A percentile compares a stretch with the other conserved stretches of the same genome.
These are phyloP conservation scores for Monosporascus sp. DNA, from an alignment of 2,329 filamentous ascomycete species.

Conservation along the genomic window DNA sequence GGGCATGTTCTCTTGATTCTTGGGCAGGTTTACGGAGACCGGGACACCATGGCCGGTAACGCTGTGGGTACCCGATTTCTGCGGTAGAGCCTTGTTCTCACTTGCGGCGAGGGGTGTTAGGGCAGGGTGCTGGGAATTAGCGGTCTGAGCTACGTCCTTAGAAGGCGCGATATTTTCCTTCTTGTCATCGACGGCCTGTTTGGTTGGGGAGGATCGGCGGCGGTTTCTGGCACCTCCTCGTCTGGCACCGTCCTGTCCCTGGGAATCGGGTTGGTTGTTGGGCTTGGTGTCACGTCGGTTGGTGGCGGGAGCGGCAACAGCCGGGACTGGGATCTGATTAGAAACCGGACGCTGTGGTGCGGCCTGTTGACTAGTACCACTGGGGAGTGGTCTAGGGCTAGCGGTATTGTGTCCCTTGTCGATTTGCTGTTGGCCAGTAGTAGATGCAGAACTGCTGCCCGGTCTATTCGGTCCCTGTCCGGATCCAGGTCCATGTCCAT, in stretches of 20 bases:
- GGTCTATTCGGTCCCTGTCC: slow-evolving; percentile 6
- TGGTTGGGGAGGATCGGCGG: slow-evolving; percentile 7
- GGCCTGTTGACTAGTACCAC: background rate
- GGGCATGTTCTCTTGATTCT: slow-evolving; percentile 6
- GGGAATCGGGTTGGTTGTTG: slow-evolving; percentile 13
- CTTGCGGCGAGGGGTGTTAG: slow-evolving; percentile 13
- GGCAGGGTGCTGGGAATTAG: slow-evolving; percentile 8
- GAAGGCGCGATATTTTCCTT: slow-evolving; percentile 3
- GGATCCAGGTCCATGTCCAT: slow-evolving; percentile 5
- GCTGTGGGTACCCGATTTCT: slow-evolving; percentile 27
- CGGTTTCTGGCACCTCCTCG: slow-evolving; percentile 6
- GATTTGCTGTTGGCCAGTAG: slow-evolving; percentile 15
- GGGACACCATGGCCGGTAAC: slow-evolving; percentile 4
- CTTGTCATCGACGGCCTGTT: slow-evolving; percentile 4
- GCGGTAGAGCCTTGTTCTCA: slow-evolving; percentile 16
- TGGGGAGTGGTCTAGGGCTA: slow-evolving; percentile 3
- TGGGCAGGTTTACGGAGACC: slow-evolving; percentile 7
- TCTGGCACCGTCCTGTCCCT: slow-evolving; percentile 12
- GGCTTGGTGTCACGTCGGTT: slow-evolving; percentile 19
- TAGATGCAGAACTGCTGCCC: slow-evolving; percentile 2
- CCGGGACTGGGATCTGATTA: slow-evolving; percentile 6
- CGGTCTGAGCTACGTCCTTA: background rate
- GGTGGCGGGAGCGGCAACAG: slow-evolving; percentile 11
- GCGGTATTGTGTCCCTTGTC: slow-evolving; percentile 6
- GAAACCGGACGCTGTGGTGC: slow-evolving; percentile 3